These are phyloP conservation scores for Barbatosphaeria neglecta DNA, from an alignment of 495 filamentous ascomycete species.

Conservation along the genomic window DNA sequence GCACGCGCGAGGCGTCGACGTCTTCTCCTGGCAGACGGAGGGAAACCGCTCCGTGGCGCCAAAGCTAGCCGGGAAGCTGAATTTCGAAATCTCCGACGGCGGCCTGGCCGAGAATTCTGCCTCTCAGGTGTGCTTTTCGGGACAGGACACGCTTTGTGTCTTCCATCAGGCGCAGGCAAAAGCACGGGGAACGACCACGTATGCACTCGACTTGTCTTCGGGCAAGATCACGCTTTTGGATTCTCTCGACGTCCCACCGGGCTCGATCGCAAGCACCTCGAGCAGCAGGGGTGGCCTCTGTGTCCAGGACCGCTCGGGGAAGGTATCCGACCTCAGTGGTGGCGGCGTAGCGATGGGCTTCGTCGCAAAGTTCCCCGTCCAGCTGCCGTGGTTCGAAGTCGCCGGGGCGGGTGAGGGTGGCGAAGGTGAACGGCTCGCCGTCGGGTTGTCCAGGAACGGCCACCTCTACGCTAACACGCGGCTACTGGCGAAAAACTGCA, in stretches of 20 bases:
- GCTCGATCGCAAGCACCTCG: neutral
- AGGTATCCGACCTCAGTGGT: slow-evolving; percentile 11
- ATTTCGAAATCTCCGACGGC: slow-evolving; percentile 5
- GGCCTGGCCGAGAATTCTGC: slow-evolving; percentile 2
- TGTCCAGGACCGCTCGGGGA: slow-evolving; percentile 25
- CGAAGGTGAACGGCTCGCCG: slow-evolving; percentile 30
- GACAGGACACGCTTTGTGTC: neutral
- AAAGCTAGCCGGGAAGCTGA: slow-evolving; percentile 11
- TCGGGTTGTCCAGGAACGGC: slow-evolving; percentile 62
- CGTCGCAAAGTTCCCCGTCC: slow-evolving; percentile 20
- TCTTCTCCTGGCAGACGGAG: slow-evolving; percentile 54
- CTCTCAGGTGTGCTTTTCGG: slow-evolving; percentile 16
- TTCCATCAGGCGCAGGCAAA: neutral
- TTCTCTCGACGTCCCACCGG: neutral
- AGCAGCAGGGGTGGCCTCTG: slow-evolving; percentile 7
- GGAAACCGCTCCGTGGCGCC: slow-evolving; percentile 21
- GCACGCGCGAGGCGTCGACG: slow-evolving; percentile 46
- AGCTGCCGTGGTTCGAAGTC: slow-evolving; percentile 43
- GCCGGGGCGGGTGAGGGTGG: slow-evolving; percentile 10
- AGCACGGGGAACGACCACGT: neutral
- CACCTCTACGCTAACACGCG: slow-evolving; percentile 66
- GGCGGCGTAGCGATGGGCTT: slow-evolving; percentile 2
- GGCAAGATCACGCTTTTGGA: neutral
- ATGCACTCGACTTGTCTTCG: neutral
- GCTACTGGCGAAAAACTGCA: slow-evolving; percentile 70